Percentiles rank a stretch among this genome's conserved stretches.
These are phyloP conservation scores for Picochlorum sp. DNA, from an alignment of 139 green algal genomes.

Conservation along the genomic window DNA sequence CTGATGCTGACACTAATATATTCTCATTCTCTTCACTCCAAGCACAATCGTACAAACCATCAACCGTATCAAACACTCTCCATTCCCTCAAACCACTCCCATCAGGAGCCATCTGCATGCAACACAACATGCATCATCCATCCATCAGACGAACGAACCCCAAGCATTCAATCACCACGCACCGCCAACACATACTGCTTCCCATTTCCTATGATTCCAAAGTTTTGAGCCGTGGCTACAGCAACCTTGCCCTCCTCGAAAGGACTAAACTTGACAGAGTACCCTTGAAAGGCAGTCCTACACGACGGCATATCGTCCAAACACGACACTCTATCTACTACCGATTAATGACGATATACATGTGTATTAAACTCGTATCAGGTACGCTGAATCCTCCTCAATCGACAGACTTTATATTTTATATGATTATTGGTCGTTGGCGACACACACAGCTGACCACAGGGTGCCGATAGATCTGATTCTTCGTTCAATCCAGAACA, in stretches of 20 bases:
- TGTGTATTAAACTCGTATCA: too few relatives aligned
- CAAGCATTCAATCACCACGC: not conserved
- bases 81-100: conserved; percentile 55
- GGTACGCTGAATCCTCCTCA: too few relatives aligned
- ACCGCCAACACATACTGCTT: conserved; percentile 85
- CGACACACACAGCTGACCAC: too few relatives aligned
- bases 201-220: conserved; percentile 97
- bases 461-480: too few relatives aligned
- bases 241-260: conserved; percentile 78
- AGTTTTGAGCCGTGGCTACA: conserved; percentile 92
- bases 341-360: too few relatives aligned
- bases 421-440: too few relatives aligned
- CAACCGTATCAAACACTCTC: conserved; percentile 83
- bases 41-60: conserved; percentile 91
- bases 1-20: conserved; percentile 77
- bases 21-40: conserved; percentile 97
- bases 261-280: conserved; percentile 78
- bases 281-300: conserved; percentile 15
- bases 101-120: conserved; percentile 52
- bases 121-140: not conserved
- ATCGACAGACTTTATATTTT: too few relatives aligned
- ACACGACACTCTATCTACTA: too few relatives aligned
- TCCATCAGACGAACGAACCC: not conserved
- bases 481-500: too few relatives aligned
- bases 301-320: conserved; percentile 10